Conservation (phyloP, 352 stramenopile genomes). For the Globisporangium spiculum region DNA sequence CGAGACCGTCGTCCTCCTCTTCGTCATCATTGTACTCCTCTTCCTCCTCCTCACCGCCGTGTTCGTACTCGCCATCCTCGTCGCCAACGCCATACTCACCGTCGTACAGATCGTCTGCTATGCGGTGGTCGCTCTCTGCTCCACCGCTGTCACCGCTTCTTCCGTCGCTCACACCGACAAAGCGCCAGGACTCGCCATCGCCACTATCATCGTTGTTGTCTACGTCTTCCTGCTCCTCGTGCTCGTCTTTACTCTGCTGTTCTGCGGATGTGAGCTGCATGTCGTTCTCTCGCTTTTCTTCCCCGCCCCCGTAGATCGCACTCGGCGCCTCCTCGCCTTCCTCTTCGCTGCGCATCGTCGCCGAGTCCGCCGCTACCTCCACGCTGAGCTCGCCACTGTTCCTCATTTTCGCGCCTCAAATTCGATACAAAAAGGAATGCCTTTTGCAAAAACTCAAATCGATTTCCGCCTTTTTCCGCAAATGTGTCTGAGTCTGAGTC, state of each 20-base stretch:
- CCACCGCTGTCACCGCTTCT: not conserved
- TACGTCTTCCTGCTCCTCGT: not conserved
- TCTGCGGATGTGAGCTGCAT: not conserved
- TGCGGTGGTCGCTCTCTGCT: not conserved
- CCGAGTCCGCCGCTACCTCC: too few relatives aligned
- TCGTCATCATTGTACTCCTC: conserved; percentile 3
- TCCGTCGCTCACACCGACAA: not conserved
- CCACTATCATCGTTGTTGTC: not conserved
- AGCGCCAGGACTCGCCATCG: conserved; percentile 1
- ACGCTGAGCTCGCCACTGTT: too few relatives aligned
- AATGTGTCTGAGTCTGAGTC: too few relatives aligned
- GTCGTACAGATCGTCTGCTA: not conserved
- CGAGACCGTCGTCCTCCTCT: conserved; percentile 13
- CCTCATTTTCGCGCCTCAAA: too few relatives aligned
- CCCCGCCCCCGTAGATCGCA: not conserved
- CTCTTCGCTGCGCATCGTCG: too few relatives aligned
- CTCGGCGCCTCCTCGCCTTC: not conserved
- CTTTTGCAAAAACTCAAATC: too few relatives aligned
- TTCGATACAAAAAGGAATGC: too few relatives aligned
- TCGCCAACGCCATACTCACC: not conserved
- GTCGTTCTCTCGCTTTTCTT: not conserved
- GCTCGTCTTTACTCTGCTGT: not conserved
- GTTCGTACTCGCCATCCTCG: not conserved
- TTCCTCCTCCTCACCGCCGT: not conserved
- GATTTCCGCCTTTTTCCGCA: too few relatives aligned